Conservation (phyloP, 176 grass and related monocot species). For the Thalia dealbata region DNA sequence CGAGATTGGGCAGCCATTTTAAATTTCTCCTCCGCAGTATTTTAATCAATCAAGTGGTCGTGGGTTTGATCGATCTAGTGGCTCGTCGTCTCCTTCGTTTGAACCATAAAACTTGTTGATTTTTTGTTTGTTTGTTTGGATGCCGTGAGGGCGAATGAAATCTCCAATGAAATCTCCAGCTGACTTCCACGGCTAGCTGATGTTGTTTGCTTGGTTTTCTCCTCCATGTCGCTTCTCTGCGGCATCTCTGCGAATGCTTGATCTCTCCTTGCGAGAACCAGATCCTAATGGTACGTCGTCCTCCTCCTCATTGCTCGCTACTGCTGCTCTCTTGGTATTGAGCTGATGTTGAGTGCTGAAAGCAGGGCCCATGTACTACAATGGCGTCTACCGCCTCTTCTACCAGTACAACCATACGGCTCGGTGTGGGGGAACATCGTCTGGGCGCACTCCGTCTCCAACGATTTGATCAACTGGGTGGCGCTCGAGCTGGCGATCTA, state of each 20-base stretch:
- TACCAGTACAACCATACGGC: conserved; percentile 84
- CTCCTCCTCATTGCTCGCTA: too few species aligned
- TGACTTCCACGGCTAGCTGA: background rate
- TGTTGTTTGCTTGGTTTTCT: background rate
- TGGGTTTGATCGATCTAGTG: too few species aligned
- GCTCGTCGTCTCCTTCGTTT: too few species aligned
- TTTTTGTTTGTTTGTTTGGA: too few species aligned
- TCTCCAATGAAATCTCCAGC: too few species aligned
- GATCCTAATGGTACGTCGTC: conserved; percentile 74
- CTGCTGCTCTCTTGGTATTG: too few species aligned
- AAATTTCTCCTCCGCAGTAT: too few species aligned
- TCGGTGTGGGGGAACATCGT: conserved; percentile 56
- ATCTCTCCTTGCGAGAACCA: conserved; percentile 3
- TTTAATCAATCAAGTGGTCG: too few species aligned
- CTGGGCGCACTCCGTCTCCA: conserved; percentile 73
- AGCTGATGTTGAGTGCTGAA: background rate
- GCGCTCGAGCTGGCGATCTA: conserved; percentile 39
- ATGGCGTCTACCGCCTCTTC: conserved; percentile 80
- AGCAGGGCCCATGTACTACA: conserved; percentile 92
- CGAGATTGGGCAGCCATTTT: too few species aligned
- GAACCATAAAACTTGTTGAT: too few species aligned
- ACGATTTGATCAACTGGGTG: conserved; percentile 74
- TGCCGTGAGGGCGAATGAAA: too few species aligned
- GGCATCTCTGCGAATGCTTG: background rate
- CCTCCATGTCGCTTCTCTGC: background rate